These are phyloP conservation scores for Chaetomidium leptoderma DNA, from an alignment of 495 filamentous ascomycete genomes.

Conservation along the genomic window DNA sequence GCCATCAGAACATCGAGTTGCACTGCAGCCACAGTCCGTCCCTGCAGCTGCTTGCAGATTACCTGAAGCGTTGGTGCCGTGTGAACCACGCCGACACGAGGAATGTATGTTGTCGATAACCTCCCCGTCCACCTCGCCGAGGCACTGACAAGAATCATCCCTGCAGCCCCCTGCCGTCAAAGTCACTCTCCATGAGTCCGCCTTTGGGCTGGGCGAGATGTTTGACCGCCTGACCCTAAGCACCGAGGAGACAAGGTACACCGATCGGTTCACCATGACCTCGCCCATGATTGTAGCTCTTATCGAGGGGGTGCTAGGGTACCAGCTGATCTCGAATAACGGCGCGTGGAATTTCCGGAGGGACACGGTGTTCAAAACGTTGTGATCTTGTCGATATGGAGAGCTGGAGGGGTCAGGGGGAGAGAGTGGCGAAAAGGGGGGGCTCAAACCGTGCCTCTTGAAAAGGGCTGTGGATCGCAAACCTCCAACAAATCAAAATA, in stretches of 20 bases:
- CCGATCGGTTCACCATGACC: slow-evolving; percentile 27
- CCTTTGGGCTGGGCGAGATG: slow-evolving; percentile 35
- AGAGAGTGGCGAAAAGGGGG: too few relatives aligned
- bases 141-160: neutral
- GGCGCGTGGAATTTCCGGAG: slow-evolving; percentile 24
- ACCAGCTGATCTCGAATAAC: slow-evolving; percentile 28
- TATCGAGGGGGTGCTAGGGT: slow-evolving; percentile 39
- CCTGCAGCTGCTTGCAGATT: slow-evolving; percentile 36
- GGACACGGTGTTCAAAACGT: slow-evolving; percentile 22
- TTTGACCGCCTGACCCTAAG: slow-evolving; percentile 36
- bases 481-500: too few relatives aligned
- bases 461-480: too few relatives aligned
- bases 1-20: slow-evolving; percentile 25
- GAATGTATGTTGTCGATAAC: slow-evolving; percentile 20
- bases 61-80: slow-evolving; percentile 38
- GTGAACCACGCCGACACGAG: slow-evolving; percentile 34
- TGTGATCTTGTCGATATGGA: slow-evolving; percentile 5
- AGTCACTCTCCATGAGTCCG: slow-evolving; percentile 33
- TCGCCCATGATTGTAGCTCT: slow-evolving; percentile 36
- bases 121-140: neutral
- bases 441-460: too few relatives aligned
- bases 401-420: too few relatives aligned
- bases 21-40: slow-evolving; percentile 40
- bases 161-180: slow-evolving; percentile 36
- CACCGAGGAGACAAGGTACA: slow-evolving; percentile 27